phyloP scores from a whole-genome alignment of 2,329 filamentous ascomycete genomes.

The Lachnellula arida region DNA sequence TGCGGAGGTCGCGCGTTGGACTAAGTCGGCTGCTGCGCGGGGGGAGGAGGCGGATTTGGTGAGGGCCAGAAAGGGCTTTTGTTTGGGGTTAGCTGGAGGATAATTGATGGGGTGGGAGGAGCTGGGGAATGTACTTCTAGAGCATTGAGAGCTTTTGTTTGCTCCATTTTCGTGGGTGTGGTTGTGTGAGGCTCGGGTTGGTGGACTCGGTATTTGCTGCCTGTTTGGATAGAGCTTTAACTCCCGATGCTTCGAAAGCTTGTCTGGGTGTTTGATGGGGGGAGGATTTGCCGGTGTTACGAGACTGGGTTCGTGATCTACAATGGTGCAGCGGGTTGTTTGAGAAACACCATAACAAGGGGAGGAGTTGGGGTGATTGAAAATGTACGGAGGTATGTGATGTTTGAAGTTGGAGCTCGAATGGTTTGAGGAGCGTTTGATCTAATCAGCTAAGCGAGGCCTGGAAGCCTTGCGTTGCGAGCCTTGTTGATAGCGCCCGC shows the following conservation, averaged over 20 bases:
- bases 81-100: neutral
- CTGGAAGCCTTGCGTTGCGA: too few species aligned
- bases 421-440: neutral
- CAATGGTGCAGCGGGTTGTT: neutral
- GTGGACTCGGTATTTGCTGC: neutral
- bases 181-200: neutral
- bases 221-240: neutral
- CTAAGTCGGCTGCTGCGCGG: slow-evolving; percentile 77
- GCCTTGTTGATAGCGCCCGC: neutral
- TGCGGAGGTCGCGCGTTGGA: slow-evolving; percentile 83
- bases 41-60: slow-evolving; percentile 81
- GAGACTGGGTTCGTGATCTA: neutral
- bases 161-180: slow-evolving; percentile 55
- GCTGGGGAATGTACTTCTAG: slow-evolving; percentile 46
- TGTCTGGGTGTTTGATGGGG: neutral
- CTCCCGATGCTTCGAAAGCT: neutral
- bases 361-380: neutral
- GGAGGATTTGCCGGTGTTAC: neutral
- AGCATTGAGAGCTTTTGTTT: slow-evolving; percentile 62
- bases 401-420: neutral
- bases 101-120: neutral
- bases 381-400: neutral
- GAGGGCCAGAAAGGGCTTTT: slow-evolving; percentile 83
- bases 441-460: neutral
- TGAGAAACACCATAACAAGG: neutral